Conservation (phyloP, 169 alveolate genomes). For the Hepatocystis sp. region DNA sequence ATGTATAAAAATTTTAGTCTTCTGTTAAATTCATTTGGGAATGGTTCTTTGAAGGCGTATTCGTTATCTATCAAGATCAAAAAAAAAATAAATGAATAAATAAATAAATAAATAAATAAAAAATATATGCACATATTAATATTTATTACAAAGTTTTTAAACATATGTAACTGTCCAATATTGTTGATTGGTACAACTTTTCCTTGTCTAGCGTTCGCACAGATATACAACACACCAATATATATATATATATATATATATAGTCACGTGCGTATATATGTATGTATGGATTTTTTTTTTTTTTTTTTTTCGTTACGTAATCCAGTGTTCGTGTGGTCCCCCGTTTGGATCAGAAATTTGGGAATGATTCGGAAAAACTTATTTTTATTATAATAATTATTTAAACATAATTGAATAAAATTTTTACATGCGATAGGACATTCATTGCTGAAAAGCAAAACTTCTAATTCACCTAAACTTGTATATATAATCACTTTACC, state of each 20-base stretch:
- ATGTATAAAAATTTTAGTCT: slow-evolving; percentile 88
- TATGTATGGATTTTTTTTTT: neutral
- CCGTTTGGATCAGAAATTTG: slow-evolving; percentile 93
- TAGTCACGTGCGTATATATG: neutral
- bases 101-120: too few relatives aligned
- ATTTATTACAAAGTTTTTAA: neutral
- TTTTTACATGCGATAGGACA: slow-evolving; percentile 93
- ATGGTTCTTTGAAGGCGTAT: slow-evolving; percentile 93
- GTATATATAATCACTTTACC: slow-evolving; percentile 95
- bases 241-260: neutral
- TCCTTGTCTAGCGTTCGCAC: neutral
- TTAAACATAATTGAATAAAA: slow-evolving; percentile 91
- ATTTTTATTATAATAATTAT: slow-evolving; percentile 92
- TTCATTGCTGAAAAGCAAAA: slow-evolving; percentile 92
- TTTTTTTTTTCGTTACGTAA: slow-evolving; percentile 65
- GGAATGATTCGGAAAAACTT: slow-evolving; percentile 92
- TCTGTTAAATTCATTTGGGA: slow-evolving; percentile 94
- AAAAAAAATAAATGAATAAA: too few relatives aligned
- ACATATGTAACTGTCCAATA: too few relatives aligned
- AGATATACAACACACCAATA: neutral
- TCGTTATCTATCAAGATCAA: slow-evolving; percentile 96
- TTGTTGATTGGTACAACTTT: too few relatives aligned
- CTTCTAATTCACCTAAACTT: slow-evolving; percentile 92
- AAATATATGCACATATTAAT: neutral
- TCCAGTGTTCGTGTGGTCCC: slow-evolving; percentile 90